A percentile compares a stretch with the other conserved stretches of the same genome.
phyloP scores from a whole-genome alignment of 768 basidiomycete species.

The Phylloporus arenicola region DNA sequence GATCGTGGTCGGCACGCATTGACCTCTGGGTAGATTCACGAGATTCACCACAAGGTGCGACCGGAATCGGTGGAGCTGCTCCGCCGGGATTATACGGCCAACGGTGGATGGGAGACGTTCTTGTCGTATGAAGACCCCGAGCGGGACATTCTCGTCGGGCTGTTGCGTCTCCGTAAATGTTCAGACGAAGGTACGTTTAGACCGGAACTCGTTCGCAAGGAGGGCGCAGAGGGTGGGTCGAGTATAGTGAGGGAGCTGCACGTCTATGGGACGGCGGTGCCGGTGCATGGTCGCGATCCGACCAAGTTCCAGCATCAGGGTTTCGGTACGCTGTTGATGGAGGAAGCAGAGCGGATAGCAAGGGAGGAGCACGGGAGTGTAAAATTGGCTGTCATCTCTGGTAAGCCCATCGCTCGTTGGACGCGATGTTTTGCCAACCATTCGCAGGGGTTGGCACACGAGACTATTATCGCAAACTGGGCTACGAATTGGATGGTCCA shows the following conservation, averaged over 20 bases:
- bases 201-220: constrained; percentile 74
- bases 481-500: constrained; percentile 92
- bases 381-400: constrained; percentile 96
- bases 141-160: constrained; percentile 90
- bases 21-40: constrained; percentile 66
- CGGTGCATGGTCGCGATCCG: constrained; percentile 94
- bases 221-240: constrained; percentile 69
- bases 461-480: constrained; percentile 92
- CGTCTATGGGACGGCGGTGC: constrained; percentile 97
- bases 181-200: constrained; percentile 97
- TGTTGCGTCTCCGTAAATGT: constrained; percentile 89
- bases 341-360: constrained; percentile 97
- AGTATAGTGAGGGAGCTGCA: constrained; percentile 95
- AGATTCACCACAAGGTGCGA: constrained; percentile 96
- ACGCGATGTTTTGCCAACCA: neutral
- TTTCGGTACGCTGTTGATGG: constrained; percentile 96
- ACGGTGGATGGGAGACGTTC: constrained; percentile 99
- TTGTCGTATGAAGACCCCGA: constrained; percentile 98
- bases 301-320: constrained; percentile 98
- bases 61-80: constrained; percentile 94
- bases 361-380: constrained; percentile 94
- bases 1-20: neutral
- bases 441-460: constrained; percentile 84
- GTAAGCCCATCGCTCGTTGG: constrained; percentile 36
- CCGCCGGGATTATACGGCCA: constrained; percentile 91